Evolutionary conservation across 306 rosid species (phyloP), one percentile per base, ranked within the genome.

Genomic region (Acacia crassicarpa): DNA sequence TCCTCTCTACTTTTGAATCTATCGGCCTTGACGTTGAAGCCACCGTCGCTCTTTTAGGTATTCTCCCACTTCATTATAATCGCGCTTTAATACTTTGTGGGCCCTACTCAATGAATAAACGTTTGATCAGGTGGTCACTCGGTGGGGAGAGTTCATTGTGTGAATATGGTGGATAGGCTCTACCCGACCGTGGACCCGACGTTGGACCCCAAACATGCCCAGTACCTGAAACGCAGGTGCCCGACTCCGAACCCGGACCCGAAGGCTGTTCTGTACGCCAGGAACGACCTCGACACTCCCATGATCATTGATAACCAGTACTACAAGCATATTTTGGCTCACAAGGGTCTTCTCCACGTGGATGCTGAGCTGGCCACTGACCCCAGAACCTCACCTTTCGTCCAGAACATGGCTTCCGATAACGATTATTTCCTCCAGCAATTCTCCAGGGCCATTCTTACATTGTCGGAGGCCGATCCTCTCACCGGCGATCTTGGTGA

Each of bases 61-160:
- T n/a, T 53, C 27, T 40, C 33, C 54, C 74, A 69, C 27, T 13
- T 32, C n/a, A 51, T 2, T 11, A 46, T 46, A 46, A 12, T 63
- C 40, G 17, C n/a, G 30, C 35, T 9, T 62, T 3, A 62, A 4
- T 25, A 27, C 11, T 13, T 27, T 0, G 38, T 27, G 68, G 68
- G 68, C 17, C 68, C 68, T 0, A 27, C 35, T 19, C 22, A 53
- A 17, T 8, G 17, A 1, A 20, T 8, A 51, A 1, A 20, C 46
- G 2, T 12, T 16, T 51, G 58, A 5, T 13, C 75, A 91, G 99
- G 99, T 49, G 94, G 88, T 43, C 98, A 93, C 77, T 96, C 99
- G 0, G 97, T 92, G 3, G 98, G 99, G 13, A 89, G 97, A 78
- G 89, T 88, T 27, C 99, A 93, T 46, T 96, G 97, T 68, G 66